Evolutionary conservation across 2,329 filamentous ascomycete genomes (phyloP).

Genomic region (Sporothrix mexicana): DNA sequence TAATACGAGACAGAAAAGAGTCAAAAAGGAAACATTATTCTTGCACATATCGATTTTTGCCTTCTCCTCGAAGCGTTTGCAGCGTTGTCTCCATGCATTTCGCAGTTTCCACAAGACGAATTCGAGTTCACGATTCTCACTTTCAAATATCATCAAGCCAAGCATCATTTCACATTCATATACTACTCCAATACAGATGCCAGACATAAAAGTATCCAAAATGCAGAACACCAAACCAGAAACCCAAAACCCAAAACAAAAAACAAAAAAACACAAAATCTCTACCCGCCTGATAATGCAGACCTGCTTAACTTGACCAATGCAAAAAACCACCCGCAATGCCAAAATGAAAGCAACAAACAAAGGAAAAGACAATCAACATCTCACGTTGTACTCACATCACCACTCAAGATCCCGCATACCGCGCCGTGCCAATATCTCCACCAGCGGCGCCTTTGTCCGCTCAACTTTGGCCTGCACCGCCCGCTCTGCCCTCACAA

Average conservation of each 20-base stretch:
- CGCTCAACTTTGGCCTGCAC: slow-evolving; percentile 54
- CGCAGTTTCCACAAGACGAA: no score
- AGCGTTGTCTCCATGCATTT: no score
- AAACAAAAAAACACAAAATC: not conserved
- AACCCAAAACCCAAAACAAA: not conserved
- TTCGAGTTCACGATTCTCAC: no score
- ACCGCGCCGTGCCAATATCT: slow-evolving; percentile 43
- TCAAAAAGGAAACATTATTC: no score
- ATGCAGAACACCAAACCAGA: no score
- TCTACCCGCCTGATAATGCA: not conserved
- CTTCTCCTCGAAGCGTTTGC: no score
- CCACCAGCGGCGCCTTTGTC: slow-evolving; percentile 46
- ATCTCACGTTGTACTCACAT: not conserved
- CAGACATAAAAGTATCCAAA: not conserved
- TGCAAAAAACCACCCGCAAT: slow-evolving; percentile 1
- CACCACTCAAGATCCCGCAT: slow-evolving; percentile 46
- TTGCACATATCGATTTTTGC: no score
- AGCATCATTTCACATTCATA: not conserved
- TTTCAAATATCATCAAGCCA: no score
- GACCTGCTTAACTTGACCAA: not conserved
- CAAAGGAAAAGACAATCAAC: not conserved
- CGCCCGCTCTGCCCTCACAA: slow-evolving; percentile 70
- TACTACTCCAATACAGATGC: not conserved
- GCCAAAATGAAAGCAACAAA: not conserved
- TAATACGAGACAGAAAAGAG: no score